Conservation (phyloP, 2,329 filamentous ascomycete genomes). For the Exophiala mesophila region DNA sequence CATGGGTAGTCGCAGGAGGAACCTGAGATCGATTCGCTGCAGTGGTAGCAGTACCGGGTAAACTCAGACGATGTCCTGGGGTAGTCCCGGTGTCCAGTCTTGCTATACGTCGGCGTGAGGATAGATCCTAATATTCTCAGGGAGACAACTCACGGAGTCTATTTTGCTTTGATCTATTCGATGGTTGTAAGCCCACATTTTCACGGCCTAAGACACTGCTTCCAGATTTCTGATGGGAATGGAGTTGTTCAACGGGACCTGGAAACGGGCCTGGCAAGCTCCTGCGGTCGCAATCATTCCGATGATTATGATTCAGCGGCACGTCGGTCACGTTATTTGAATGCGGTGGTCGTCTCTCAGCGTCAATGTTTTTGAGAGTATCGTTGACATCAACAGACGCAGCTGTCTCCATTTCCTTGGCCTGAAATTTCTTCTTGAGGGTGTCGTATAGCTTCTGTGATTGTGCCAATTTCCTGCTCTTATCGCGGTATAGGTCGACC, state of each 20-base stretch:
- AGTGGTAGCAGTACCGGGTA: constrained; percentile 5
- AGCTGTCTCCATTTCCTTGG: constrained; percentile 50
- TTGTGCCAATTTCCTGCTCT: constrained; percentile 63
- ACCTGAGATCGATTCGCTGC: constrained; percentile 13
- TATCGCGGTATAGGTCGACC: constrained; percentile 61
- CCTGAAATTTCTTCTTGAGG: constrained; percentile 53
- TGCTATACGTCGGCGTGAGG: constrained; percentile 10
- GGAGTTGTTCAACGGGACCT: constrained; percentile 34
- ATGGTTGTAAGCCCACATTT: constrained; percentile 9
- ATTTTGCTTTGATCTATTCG: not conserved
- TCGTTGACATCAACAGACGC: constrained; percentile 50
- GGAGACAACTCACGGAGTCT: constrained; percentile 10
- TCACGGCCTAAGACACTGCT: constrained; percentile 11
- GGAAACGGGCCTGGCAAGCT: constrained; percentile 19
- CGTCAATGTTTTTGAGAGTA: constrained; percentile 37
- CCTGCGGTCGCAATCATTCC: constrained; percentile 9
- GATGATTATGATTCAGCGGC: not conserved
- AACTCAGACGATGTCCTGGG: constrained; percentile 6
- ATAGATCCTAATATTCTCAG: not conserved
- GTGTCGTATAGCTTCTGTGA: constrained; percentile 58
- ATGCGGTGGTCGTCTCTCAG: constrained; percentile 16
- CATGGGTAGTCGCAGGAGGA: constrained; percentile 6
- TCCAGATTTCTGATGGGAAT: constrained; percentile 32
- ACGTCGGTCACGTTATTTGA: constrained; percentile 25
- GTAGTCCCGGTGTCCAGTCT: constrained; percentile 7